Base-by-base conservation (phyloP, 257 asterid species). In the Solanum microdontum region DNA sequence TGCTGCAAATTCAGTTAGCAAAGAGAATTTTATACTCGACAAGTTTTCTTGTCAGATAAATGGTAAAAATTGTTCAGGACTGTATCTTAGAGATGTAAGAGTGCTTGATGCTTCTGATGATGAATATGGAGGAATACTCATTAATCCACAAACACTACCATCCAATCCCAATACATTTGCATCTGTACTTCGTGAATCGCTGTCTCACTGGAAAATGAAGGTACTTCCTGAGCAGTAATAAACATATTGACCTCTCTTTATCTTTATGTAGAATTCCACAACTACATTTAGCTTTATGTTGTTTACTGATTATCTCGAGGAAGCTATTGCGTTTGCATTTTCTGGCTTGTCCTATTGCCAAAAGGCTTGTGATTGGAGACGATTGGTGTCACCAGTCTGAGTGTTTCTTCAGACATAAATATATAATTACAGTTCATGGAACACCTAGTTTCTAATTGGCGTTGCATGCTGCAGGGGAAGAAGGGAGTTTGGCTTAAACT, bases 401-500 rank as follows among this genome's bases (percentile, higher is more conserved):
- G 64, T 28, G 68, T 80, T 26, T 26, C 68, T 43, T 45, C 66
- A 80, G 66, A 80, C 19, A 26, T 80, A 45, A 12, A 17, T 28
- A 80, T 8, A 45, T 28, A 8, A 26, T 19, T 80, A 45, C 28
- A 28, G 39, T 28, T 48, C n/a, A 48, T 28, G 43, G 40, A 82
- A 82, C 85, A 28, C 69, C 28, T 82, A 28, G 7, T 48, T 82
- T 45, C 11, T 9, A 82, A 82, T 82, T 45, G 8, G 0, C 1
- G 43, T 28, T 48, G 69, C 85, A 45, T 0, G 0, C 40, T 82
- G 85, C 30, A 96, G 98, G 98, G 97, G 36, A 95, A 94, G 91
- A 95, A 93, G 89, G 99, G 99, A 40, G 93, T 96, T 85, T 96
- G 99, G 98, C 95, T 96, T 10, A 95, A 94, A 93, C 89, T 96